Conservation (phyloP, 805 yeast species). For the Metschnikowia amazonensis region DNA sequence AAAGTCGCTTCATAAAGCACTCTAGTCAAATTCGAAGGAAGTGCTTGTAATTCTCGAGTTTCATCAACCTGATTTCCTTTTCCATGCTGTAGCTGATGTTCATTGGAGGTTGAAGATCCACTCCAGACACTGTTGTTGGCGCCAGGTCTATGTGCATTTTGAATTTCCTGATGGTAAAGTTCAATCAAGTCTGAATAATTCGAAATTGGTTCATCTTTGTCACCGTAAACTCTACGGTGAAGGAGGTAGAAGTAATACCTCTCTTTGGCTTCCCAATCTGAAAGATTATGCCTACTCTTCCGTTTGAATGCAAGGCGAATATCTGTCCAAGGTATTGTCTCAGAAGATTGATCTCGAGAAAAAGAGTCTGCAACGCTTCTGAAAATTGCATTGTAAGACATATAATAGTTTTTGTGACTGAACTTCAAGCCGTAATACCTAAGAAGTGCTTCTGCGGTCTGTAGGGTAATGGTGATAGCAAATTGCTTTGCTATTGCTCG, state of each 20-base stretch:
- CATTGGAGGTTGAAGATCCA: background rate
- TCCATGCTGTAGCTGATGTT: background rate
- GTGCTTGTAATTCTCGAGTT: no score
- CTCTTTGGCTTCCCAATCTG: constrained; percentile 18
- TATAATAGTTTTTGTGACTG: constrained; percentile 7
- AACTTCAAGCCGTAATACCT: constrained; percentile 16
- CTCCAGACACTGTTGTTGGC: background rate
- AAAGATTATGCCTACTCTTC: constrained; percentile 6
- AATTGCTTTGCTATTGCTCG: constrained; percentile 8
- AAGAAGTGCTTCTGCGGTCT: constrained; percentile 16
- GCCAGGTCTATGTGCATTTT: no score
- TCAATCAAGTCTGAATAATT: constrained; percentile 13
- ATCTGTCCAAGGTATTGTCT: constrained; percentile 17
- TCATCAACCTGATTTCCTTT: no score
- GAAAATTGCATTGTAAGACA: constrained; percentile 14
- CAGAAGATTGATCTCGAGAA: constrained; percentile 9
- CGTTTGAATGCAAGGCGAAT: constrained; percentile 12
- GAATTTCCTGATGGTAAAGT: constrained; percentile 1
- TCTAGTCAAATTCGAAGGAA: no score
- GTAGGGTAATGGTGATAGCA: constrained; percentile 6
- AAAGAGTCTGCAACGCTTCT: constrained; percentile 12
- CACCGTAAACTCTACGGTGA: constrained; percentile 16
- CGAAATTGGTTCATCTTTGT: constrained; percentile 15
- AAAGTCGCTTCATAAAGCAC: background rate
- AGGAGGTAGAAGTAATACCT: constrained; percentile 15